Percentiles rank a stretch among this genome's conserved stretches.
Evolutionary conservation across 208 protist genomes (phyloP).

Genomic region (Leptomonas seymouri): DNA sequence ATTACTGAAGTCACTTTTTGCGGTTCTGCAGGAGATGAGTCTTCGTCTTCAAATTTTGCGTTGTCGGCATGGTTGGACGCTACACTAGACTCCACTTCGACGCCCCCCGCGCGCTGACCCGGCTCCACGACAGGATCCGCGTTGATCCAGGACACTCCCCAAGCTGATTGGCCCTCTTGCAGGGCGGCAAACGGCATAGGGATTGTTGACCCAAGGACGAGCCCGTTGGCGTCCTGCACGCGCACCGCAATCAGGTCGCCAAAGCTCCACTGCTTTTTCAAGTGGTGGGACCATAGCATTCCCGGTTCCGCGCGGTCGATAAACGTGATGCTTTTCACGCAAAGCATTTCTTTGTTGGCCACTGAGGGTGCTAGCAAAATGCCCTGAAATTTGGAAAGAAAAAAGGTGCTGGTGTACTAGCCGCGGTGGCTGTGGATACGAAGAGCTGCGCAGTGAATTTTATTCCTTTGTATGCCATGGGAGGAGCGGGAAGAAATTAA

Average conservation of each 20-base stretch:
- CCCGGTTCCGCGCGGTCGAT: conserved; percentile 55
- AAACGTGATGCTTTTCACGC: conserved; percentile 42
- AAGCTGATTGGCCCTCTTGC: conserved; percentile 18
- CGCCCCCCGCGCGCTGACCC: conserved; percentile 1
- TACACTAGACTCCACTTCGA: background rate
- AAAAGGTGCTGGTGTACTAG: background rate
- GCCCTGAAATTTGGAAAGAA: background rate
- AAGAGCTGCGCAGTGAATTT: too few relatives aligned
- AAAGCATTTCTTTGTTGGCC: conserved; percentile 35
- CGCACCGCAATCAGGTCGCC: conserved; percentile 46
- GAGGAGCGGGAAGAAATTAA: background rate
- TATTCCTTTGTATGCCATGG: background rate
- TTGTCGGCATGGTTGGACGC: background rate
- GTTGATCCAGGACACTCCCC: conserved; percentile 49
- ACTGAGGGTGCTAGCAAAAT: too few relatives aligned
- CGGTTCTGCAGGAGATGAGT: background rate
- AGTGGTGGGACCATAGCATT: conserved; percentile 34
- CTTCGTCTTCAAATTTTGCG: background rate
- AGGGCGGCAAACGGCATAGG: conserved; percentile 27
- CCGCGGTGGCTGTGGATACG: too few relatives aligned
- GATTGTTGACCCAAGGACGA: conserved; percentile 54
- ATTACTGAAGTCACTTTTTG: background rate
- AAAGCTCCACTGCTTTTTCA: conserved; percentile 50
- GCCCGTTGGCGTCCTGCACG: conserved; percentile 35
- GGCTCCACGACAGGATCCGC: conserved; percentile 19